Evolutionary conservation across 1,139 yeast species (phyloP), one percentile per base, ranked within the genome.

Genomic region (Hanseniaspora gamundiae): DNA sequence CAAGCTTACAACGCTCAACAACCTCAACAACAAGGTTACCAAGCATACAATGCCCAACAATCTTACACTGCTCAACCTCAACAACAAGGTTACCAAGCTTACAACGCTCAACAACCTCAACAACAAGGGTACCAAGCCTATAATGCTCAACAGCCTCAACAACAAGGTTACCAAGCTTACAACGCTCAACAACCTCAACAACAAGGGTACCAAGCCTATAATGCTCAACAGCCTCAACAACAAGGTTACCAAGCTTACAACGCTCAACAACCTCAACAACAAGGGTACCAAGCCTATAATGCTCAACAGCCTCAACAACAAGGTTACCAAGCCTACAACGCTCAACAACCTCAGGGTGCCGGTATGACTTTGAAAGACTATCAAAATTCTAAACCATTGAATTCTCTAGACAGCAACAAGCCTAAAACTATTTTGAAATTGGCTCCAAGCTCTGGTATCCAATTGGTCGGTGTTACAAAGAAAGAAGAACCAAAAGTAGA

Each of bases 281-380:
- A 51, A 60, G 48, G 56, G 51, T 66, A 71, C 50, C 69, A 51
- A 48, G 55, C 55, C 17, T 59, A 62, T 51, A 61, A 60, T 48
- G 56, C 47, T 51, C 47, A 51, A 49, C 48, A 49, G 52, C 42
- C 52, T 51, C 47, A 53, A 49, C 49, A 49, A 47, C 43, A 44
- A 42, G 41, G 43, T 13, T 55, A 55, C 45, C 58, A 59, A 42
- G 58, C 57, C 39, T 59, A 62, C 46, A 57, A 54, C 42, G 49
- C 52, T 35, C 52, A 56, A 30, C 70, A 65, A 45, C 28, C 22
- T 9, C 36, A 35, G 14, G 36, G 35, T 29, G 51, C 49, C 48
- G 93, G 91, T 43, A 79, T 85, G 87, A 78, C 94, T 35, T 71
- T 87, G 56, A 94, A 87, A 47, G 95, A 87, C 58, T 86, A 79